These are phyloP conservation scores for Trichodelitschia bisporula DNA, from an alignment of 495 filamentous ascomycete species.

Conservation along the genomic window DNA sequence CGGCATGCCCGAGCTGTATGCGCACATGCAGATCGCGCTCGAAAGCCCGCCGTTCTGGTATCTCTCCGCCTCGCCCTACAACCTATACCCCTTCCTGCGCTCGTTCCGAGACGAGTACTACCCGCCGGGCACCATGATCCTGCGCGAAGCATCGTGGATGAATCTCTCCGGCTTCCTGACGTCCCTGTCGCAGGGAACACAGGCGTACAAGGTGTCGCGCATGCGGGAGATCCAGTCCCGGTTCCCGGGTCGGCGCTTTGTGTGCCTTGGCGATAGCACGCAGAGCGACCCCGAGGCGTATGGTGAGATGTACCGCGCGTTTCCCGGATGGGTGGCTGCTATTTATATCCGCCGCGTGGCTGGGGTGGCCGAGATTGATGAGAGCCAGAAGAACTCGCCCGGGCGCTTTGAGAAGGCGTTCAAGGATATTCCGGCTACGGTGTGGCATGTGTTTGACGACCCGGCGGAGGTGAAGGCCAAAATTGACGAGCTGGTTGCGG, in stretches of 20 bases:
- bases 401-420: constrained; percentile 69
- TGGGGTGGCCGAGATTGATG: constrained; percentile 45
- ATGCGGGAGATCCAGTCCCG: constrained; percentile 51
- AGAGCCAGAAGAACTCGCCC: constrained; percentile 42
- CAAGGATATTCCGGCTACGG: constrained; percentile 34
- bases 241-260: constrained; percentile 54
- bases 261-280: constrained; percentile 75
- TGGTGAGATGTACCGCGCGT: constrained; percentile 37
- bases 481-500: constrained; percentile 14
- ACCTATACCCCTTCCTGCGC: constrained; percentile 73
- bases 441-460: constrained; percentile 63
- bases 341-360: constrained; percentile 69
- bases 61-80: constrained; percentile 84
- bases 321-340: constrained; percentile 48
- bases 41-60: constrained; percentile 62
- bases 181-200: constrained; percentile 53
- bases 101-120: constrained; percentile 44
- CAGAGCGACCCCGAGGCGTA: constrained; percentile 85
- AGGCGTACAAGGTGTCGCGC: constrained; percentile 67
- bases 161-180: constrained; percentile 57
- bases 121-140: constrained; percentile 51
- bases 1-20: constrained; percentile 73
- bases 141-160: constrained; percentile 75
- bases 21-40: constrained; percentile 28
- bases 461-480: constrained; percentile 34